Evolutionary conservation across 139 green algal genomes (phyloP).

Genomic region (Desmodesmus armatus): DNA sequence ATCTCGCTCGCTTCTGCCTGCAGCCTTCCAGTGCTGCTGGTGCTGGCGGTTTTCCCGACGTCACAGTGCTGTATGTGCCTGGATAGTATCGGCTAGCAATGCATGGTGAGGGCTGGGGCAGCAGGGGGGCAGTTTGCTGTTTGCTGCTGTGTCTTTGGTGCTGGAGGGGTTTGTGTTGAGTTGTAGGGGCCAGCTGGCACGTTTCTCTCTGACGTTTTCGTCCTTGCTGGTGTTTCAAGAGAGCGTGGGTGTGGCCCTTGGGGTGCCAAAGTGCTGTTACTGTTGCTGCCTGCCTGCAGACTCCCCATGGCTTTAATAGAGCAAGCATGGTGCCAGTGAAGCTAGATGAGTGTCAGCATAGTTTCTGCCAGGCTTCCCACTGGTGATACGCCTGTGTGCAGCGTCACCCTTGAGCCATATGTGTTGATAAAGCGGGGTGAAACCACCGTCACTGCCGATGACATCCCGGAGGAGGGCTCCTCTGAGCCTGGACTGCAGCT

Average conservation of each 20-base stretch:
- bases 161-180: too few relatives aligned
- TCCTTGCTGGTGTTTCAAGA: too few relatives aligned
- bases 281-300: neutral
- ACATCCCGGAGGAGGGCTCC: constrained; percentile 84
- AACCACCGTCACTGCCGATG: constrained; percentile 76
- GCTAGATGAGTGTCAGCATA: constrained; percentile 36
- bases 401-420: constrained; percentile 90
- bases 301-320: neutral
- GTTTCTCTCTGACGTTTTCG: too few relatives aligned
- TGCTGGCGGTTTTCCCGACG: neutral
- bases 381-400: constrained; percentile 79
- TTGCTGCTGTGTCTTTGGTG: too few relatives aligned
- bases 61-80: too few relatives aligned
- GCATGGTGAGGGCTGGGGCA: too few relatives aligned
- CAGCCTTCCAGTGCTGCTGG: neutral
- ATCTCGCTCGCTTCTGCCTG: too few relatives aligned
- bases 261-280: neutral
- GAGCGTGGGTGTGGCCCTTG: too few relatives aligned
- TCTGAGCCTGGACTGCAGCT: constrained; percentile 72
- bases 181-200: too few relatives aligned
- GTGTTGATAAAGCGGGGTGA: constrained; percentile 84
- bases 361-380: constrained; percentile 66
- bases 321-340: neutral
- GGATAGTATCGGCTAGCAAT: too few relatives aligned
- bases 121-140: too few relatives aligned